A percentile compares a stretch with the other conserved stretches of the same genome.
These are phyloP conservation scores for Picea sitchensis DNA, from an alignment of 75 land plant genomes.

Conservation along the genomic window DNA sequence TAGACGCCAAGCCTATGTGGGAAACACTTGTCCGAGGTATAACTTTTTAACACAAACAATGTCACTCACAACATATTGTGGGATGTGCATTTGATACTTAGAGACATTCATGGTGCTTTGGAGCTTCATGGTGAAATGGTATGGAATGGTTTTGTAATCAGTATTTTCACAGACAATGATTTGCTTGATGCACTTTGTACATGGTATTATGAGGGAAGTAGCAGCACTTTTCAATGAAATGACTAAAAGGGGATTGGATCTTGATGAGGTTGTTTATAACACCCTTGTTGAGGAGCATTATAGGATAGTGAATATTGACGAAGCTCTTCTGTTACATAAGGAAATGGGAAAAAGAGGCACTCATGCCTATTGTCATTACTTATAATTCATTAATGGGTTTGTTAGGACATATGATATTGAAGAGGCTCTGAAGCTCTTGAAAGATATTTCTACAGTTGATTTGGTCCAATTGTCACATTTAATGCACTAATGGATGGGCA, in stretches of 20 bases:
- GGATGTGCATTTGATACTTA: slow-evolving; percentile 26
- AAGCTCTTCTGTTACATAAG: slow-evolving; percentile 28
- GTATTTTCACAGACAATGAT: slow-evolving; percentile 32
- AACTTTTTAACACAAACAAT: no score
- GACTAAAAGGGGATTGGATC: slow-evolving; percentile 32
- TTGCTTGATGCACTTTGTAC: slow-evolving; percentile 56
- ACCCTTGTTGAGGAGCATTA: slow-evolving; percentile 44
- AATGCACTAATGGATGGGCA: slow-evolving; percentile 53
- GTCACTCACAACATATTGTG: slow-evolving; percentile 42
- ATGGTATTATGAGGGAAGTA: slow-evolving; percentile 44
- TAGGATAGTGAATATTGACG: no score
- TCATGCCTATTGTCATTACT: no score
- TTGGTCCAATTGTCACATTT: slow-evolving; percentile 45
- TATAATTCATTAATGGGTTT: slow-evolving; percentile 53
- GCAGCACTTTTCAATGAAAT: slow-evolving; percentile 38
- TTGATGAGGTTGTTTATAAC: slow-evolving; percentile 21
- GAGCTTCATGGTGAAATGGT: slow-evolving; percentile 27
- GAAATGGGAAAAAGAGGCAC: slow-evolving; percentile 24
- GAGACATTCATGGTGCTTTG: slow-evolving; percentile 25
- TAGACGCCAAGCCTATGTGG: no score
- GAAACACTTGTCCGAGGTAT: no score
- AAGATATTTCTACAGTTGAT: slow-evolving; percentile 51
- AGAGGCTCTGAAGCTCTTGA: slow-evolving; percentile 36
- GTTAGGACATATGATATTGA: slow-evolving; percentile 38
- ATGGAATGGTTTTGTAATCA: slow-evolving; percentile 25